Conservation (phyloP, 2,329 filamentous ascomycete genomes). For the Neofusicoccum laricinum region DNA sequence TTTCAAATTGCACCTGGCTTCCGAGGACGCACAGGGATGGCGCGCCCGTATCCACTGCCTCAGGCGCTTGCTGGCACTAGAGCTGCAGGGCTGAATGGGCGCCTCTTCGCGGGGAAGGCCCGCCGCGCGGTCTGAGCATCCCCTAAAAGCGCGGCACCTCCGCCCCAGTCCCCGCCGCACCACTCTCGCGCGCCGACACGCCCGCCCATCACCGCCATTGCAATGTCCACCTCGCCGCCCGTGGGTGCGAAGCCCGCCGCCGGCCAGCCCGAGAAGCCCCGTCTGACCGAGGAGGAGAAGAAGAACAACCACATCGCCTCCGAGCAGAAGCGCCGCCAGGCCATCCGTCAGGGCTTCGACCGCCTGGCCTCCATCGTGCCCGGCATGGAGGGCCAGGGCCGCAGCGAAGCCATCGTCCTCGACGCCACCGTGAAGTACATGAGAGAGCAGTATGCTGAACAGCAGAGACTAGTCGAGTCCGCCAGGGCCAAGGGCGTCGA, state of each 20-base stretch:
- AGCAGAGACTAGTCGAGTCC: constrained; percentile 32
- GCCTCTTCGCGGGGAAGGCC: constrained; percentile 11
- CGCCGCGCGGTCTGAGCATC: constrained; percentile 4
- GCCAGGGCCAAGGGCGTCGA: constrained; percentile 6
- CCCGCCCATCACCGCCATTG: background rate
- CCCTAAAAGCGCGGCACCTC: constrained; percentile 1
- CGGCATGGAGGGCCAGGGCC: constrained; percentile 75
- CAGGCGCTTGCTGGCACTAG: constrained; percentile 2
- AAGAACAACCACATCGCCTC: constrained; percentile 72
- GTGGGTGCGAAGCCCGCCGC: background rate
- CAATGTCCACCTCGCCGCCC: constrained; percentile 15
- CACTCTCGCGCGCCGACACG: background rate
- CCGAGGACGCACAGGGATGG: constrained; percentile 13
- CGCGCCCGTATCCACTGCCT: constrained; percentile 12
- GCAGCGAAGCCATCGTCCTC: constrained; percentile 82
- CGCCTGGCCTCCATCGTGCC: constrained; percentile 76
- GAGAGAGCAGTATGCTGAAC: constrained; percentile 38
- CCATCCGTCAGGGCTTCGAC: constrained; percentile 82
- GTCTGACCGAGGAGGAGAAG: constrained; percentile 68
- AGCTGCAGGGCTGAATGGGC: constrained; percentile 10
- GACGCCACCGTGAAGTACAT: constrained; percentile 50
- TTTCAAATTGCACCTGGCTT: constrained; percentile 16
- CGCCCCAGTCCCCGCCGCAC: background rate
- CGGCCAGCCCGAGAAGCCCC: constrained; percentile 52
- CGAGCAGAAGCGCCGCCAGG: constrained; percentile 64